These are phyloP conservation scores for Pseudotulostoma volvatum DNA, from an alignment of 495 filamentous ascomycete genomes.

Conservation along the genomic window DNA sequence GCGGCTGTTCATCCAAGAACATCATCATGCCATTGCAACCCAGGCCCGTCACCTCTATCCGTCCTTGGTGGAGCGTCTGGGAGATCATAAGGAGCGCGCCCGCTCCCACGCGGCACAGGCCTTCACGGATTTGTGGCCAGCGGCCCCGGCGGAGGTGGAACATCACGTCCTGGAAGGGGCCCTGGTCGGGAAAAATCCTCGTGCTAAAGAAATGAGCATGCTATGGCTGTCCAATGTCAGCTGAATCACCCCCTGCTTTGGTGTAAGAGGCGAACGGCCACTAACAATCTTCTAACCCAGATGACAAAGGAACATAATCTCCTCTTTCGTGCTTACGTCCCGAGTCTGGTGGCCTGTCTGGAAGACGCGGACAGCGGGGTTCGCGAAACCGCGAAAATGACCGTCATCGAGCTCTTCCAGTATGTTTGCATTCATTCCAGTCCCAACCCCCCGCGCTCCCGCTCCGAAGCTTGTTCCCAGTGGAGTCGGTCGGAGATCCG, in stretches of 20 bases:
- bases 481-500: too few species aligned
- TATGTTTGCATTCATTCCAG: slow-evolving; percentile 24
- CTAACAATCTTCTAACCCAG: slow-evolving; percentile 29
- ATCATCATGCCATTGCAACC: slow-evolving; percentile 46
- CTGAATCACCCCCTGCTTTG: too few species aligned
- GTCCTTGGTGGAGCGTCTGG: slow-evolving; percentile 66
- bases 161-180: slow-evolving; percentile 59
- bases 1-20: slow-evolving; percentile 66
- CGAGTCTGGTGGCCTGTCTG: slow-evolving; percentile 63
- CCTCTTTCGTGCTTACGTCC: slow-evolving; percentile 67
- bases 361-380: slow-evolving; percentile 82
- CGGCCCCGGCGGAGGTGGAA: slow-evolving; percentile 56
- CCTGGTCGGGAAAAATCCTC: slow-evolving; percentile 61
- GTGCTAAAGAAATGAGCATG: slow-evolving; percentile 68
- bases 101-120: slow-evolving; percentile 53
- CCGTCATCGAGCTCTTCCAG: slow-evolving; percentile 74
- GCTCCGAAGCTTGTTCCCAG: too few species aligned
- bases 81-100: slow-evolving; percentile 73
- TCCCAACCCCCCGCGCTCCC: too few species aligned
- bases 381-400: slow-evolving; percentile 63
- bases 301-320: slow-evolving; percentile 64
- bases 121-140: slow-evolving; percentile 53
- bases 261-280: too few species aligned
- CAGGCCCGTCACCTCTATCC: slow-evolving; percentile 49
- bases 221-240: slow-evolving; percentile 58